Base-by-base conservation (phyloP, 2,329 filamentous ascomycete genomes). In the Penicillium paneum region DNA sequence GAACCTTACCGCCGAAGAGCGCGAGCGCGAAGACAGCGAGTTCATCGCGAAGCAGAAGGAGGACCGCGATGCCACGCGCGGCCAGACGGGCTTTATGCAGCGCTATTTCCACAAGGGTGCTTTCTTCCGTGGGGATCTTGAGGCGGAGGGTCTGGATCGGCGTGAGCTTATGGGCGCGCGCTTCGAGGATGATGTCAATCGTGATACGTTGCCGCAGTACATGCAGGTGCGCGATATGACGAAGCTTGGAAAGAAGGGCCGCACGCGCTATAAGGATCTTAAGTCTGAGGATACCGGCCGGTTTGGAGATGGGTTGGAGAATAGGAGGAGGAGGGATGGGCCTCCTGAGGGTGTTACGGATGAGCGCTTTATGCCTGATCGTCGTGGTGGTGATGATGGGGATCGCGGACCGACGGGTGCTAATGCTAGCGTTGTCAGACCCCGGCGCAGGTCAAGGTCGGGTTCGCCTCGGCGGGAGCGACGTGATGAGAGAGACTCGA, bases 101-200 rank as follows among this genome's bases (percentile, higher is more conserved):
- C 91, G 92, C 70, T 99, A 97, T 77, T 92, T 90, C 74, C 94
- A 99, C 80, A 93, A 92, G 76, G 94, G 94, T 45, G 94, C 94
- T 15, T 99, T 97, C 78, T 97, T 90, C 78, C 89, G 88, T 62
- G 90, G 92, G 49, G 89, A 95, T 64, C 81, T 86, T 48, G 84
- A 86, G 63, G 85, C 84, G 15, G 85, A 89, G 59, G 90, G 90
- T 0, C 78, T 97, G 42, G 86, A 89, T 59, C 83, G 87, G 68
- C 81, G 94, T 43, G 90, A 97, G 68, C 81, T 97, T 61, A 96
- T 96, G 84, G 92, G 92, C 13, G 83, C 87, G 2, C 79, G 83
- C 47, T 95, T 94, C 64, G 85, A 83, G 46, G 93, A 97, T 70
- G 91, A 97, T 58, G 84, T 93, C 56, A 90, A 96, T 67, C 86